These are phyloP conservation scores for Arachis monticola DNA, from an alignment of 331 rosid species.

Conservation along the genomic window DNA sequence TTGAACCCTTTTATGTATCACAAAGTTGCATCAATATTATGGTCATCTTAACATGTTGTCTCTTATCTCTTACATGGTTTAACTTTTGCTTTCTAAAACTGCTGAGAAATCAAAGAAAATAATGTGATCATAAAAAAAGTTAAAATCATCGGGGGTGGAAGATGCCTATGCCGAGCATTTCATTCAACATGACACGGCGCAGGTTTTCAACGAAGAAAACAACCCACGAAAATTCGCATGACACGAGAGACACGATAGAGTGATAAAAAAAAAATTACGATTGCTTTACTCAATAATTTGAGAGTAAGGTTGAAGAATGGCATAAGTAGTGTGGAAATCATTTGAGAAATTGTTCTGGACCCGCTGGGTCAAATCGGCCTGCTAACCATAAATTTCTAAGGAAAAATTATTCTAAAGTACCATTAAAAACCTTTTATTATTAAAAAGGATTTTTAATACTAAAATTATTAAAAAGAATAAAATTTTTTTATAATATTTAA, in stretches of 20 bases:
- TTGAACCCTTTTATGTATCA: slow-evolving; percentile 4
- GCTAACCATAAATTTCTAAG: too few species aligned
- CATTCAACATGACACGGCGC: background rate
- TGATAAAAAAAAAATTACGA: background rate
- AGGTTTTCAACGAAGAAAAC: background rate
- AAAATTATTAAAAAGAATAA: too few species aligned
- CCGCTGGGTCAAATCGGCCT: too few species aligned
- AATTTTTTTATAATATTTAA: too few species aligned
- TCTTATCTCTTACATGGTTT: background rate
- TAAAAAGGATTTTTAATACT: too few species aligned
- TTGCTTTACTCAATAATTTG: background rate
- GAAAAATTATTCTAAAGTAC: too few species aligned
- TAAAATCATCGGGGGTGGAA: too few species aligned
- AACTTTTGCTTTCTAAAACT: background rate
- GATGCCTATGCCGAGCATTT: background rate
- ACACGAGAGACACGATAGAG: background rate
- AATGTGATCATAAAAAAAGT: background rate
- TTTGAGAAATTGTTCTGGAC: background rate
- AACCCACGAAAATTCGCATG: background rate
- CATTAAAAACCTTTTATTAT: too few species aligned
- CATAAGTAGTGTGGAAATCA: background rate
- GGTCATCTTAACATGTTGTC: slow-evolving; percentile 5
- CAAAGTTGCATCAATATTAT: slow-evolving; percentile 6
- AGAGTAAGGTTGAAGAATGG: background rate
- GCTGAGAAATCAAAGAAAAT: background rate